Conservation (phyloP, 1,284 basidiomycete species). For the Vanrija sp. region DNA sequence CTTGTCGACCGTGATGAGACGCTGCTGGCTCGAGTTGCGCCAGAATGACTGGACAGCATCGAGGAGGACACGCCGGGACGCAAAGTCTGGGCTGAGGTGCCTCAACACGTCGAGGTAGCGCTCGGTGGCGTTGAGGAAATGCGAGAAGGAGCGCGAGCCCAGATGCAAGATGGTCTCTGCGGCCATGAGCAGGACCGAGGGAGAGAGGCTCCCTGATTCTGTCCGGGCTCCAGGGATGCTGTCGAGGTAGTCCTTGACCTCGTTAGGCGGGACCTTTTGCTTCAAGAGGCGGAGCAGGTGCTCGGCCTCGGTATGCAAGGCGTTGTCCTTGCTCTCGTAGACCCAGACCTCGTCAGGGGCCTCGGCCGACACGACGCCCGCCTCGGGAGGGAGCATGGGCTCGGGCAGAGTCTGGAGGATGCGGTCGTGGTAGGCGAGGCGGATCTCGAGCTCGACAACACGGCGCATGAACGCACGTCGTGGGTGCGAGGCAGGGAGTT, state of each 20-base stretch:
- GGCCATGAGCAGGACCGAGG: slow-evolving; percentile 70
- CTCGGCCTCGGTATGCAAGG: slow-evolving; percentile 73
- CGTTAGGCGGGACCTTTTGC: slow-evolving; percentile 63
- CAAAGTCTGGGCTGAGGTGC: slow-evolving; percentile 59
- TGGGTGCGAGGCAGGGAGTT: slow-evolving; percentile 69
- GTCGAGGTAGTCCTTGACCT: slow-evolving; percentile 72
- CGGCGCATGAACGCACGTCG: slow-evolving; percentile 82
- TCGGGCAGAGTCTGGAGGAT: slow-evolving; percentile 85
- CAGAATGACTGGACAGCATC: slow-evolving; percentile 70
- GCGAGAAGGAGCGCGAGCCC: slow-evolving; percentile 93
- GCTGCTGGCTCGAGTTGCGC: slow-evolving; percentile 74
- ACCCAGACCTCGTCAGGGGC: slow-evolving; percentile 78
- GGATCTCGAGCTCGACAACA: slow-evolving; percentile 82
- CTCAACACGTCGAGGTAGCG: slow-evolving; percentile 88
- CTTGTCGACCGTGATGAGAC: slow-evolving; percentile 91
- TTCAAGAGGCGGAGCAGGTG: slow-evolving; percentile 77
- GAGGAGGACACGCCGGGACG: slow-evolving; percentile 59
- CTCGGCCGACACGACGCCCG: slow-evolving; percentile 63
- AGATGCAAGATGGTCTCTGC: slow-evolving; percentile 85
- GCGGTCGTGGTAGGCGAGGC: slow-evolving; percentile 89
- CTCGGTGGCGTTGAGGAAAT: slow-evolving; percentile 96
- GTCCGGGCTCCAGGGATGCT: slow-evolving; percentile 52
- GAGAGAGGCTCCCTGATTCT: slow-evolving; percentile 55
- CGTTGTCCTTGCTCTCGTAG: slow-evolving; percentile 73
- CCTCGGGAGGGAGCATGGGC: slow-evolving; percentile 57